Evolutionary conservation across 1,284 basidiomycete species (phyloP).

Genomic region (Takashimella koratensis): DNA sequence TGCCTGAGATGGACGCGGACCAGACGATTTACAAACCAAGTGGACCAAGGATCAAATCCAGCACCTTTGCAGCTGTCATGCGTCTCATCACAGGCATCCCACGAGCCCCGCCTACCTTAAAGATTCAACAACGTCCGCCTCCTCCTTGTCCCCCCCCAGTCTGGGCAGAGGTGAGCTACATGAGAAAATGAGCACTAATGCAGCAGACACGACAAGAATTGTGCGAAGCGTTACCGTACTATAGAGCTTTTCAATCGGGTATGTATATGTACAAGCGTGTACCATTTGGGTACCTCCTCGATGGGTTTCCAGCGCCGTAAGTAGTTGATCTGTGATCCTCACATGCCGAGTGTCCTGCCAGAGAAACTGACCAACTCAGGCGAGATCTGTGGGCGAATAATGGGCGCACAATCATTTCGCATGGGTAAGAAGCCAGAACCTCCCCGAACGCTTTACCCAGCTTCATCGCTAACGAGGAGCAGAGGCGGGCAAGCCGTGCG

Average conservation of each 20-base stretch:
- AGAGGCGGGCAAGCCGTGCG: constrained; percentile 17
- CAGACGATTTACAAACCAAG: not conserved
- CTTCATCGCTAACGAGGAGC: constrained; percentile 4
- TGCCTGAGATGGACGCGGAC: not conserved
- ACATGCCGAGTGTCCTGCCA: not conserved
- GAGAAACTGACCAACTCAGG: constrained; percentile 11
- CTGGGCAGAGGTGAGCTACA: constrained; percentile 39
- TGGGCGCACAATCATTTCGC: constrained; percentile 40
- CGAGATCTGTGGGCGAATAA: constrained; percentile 41
- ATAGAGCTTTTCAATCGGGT: constrained; percentile 43
- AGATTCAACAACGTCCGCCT: not conserved
- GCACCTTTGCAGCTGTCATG: constrained; percentile 24
- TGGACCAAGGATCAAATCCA: constrained; percentile 11
- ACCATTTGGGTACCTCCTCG: constrained; percentile 42
- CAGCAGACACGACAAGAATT: constrained; percentile 41
- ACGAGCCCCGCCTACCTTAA: not conserved
- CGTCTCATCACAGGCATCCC: constrained; percentile 15
- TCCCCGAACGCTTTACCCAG: no score
- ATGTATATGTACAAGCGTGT: constrained; percentile 37
- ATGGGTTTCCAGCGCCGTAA: constrained; percentile 40
- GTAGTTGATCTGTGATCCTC: constrained; percentile 3
- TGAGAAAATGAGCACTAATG: not conserved
- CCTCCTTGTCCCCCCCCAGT: constrained; percentile 27
- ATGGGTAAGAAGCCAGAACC: constrained; percentile 37
- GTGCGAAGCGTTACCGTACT: constrained; percentile 45